These are phyloP conservation scores for Plectosphaerella cucumerina DNA, from an alignment of 2,329 filamentous ascomycete genomes.

Conservation along the genomic window DNA sequence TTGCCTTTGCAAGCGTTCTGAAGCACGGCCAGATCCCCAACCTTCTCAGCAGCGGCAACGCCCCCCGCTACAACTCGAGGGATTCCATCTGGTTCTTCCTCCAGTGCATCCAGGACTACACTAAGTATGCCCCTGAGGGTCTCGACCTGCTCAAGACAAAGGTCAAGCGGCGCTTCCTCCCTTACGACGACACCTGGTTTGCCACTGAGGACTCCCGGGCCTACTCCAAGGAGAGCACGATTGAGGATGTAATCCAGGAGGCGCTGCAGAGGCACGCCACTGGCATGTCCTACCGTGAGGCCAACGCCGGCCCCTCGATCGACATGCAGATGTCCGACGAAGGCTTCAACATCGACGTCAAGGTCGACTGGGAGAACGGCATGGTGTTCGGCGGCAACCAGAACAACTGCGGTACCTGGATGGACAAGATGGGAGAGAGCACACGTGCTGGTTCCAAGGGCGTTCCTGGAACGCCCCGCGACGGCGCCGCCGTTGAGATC, in stretches of 20 bases:
- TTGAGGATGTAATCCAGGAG: constrained; percentile 90
- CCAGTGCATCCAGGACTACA: constrained; percentile 93
- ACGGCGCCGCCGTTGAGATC: constrained; percentile 93
- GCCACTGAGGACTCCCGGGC: constrained; percentile 73
- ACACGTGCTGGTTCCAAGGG: constrained; percentile 87
- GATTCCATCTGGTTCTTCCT: constrained; percentile 98
- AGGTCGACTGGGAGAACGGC: constrained; percentile 86
- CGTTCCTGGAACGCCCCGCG: constrained; percentile 90
- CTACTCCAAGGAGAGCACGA: constrained; percentile 77
- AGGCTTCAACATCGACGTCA: constrained; percentile 88
- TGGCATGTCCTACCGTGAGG: constrained; percentile 88
- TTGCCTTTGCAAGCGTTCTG: constrained; percentile 90
- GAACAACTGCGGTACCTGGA: constrained; percentile 96
- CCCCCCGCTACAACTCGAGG: constrained; percentile 89
- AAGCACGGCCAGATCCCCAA: constrained; percentile 99
- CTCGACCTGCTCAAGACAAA: constrained; percentile 68
- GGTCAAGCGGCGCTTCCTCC: constrained; percentile 80
- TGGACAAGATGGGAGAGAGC: constrained; percentile 99
- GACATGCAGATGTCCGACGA: constrained; percentile 91
- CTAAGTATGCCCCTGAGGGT: constrained; percentile 75
- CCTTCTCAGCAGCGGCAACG: constrained; percentile 77
- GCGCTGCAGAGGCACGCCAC: constrained; percentile 86
- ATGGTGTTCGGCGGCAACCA: constrained; percentile 94
- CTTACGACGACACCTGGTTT: constrained; percentile 96
- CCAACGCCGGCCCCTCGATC: constrained; percentile 83